Evolutionary conservation across 805 yeast species (phyloP).

Genomic region (Teunomyces lycoperdinae): DNA sequence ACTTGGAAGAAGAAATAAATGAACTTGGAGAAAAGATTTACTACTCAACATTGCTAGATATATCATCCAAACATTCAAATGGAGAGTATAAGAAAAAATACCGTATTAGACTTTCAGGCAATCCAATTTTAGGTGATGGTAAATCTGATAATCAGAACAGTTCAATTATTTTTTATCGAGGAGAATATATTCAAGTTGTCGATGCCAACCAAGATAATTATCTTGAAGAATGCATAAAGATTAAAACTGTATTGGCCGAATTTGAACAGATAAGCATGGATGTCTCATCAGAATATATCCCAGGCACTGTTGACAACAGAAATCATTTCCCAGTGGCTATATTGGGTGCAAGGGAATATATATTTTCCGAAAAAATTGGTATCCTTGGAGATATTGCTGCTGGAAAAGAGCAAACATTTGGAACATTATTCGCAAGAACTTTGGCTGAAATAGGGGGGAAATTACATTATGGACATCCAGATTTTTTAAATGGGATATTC

Average conservation of each 20-base stretch:
- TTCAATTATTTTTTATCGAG: conserved; percentile 81
- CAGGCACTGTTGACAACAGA: conserved; percentile 47
- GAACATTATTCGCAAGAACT: conserved; percentile 91
- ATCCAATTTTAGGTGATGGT: conserved; percentile 95
- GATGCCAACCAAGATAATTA: conserved; percentile 98
- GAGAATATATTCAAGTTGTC: conserved; percentile 90
- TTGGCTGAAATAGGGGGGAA: conserved; percentile 93
- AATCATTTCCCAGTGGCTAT: conserved; percentile 70
- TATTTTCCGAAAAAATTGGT: conserved; percentile 90
- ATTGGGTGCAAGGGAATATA: conserved; percentile 92
- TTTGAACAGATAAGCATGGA: conserved; percentile 73
- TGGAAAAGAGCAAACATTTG: conserved; percentile 96
- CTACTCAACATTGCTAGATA: conserved; percentile 60
- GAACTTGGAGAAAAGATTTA: conserved; percentile 41
- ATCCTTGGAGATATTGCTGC: conserved; percentile 95
- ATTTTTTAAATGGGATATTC: conserved; percentile 82
- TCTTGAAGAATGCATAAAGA: conserved; percentile 88
- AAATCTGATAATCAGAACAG: conserved; percentile 94
- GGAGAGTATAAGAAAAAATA: conserved; percentile 42
- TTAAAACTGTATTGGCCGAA: conserved; percentile 82
- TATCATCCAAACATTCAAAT: conserved; percentile 47
- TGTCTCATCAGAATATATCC: conserved; percentile 48
- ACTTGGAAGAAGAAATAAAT: conserved; percentile 47
- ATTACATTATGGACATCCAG: conserved; percentile 95
- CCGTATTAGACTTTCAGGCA: conserved; percentile 79